phyloP scores from a whole-genome alignment of 2,329 filamentous ascomycete species.

The Pseudonectria foliicola region DNA sequence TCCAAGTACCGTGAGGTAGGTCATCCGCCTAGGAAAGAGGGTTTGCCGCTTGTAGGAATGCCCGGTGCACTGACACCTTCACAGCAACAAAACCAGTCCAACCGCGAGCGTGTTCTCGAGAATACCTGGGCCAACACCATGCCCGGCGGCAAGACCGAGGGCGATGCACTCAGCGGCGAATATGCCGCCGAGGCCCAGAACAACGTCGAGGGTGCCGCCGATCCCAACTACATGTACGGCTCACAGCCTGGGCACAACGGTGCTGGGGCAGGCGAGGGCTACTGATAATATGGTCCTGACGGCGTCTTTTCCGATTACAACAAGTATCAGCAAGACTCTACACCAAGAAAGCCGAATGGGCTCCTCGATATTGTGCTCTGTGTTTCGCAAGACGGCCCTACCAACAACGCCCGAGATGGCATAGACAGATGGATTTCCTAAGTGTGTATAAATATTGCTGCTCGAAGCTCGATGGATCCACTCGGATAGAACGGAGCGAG shows the following conservation, averaged over 20 bases:
- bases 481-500: slow-evolving; percentile 4
- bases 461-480: neutral
- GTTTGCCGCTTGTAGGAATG: neutral
- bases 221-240: slow-evolving; percentile 45
- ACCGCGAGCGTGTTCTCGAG: slow-evolving; percentile 32
- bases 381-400: neutral
- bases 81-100: slow-evolving; percentile 36
- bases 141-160: slow-evolving; percentile 26
- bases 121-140: slow-evolving; percentile 26
- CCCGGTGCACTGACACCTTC: slow-evolving; percentile 5
- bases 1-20: slow-evolving; percentile 96
- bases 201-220: slow-evolving; percentile 33
- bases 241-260: slow-evolving; percentile 53
- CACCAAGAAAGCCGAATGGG: neutral
- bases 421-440: too few species aligned
- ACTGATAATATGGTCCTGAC: slow-evolving; percentile 27
- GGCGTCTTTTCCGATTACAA: neutral
- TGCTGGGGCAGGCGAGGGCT: slow-evolving; percentile 43
- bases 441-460: slow-evolving; percentile 2
- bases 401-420: neutral
- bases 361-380: too few species aligned
- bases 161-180: slow-evolving; percentile 27
- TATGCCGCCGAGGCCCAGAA: slow-evolving; percentile 33
- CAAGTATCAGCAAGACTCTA: neutral
- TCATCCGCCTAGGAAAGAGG: slow-evolving; percentile 1